A percentile compares a stretch with the other conserved stretches of the same genome.
These are phyloP conservation scores for Erysiphe pulchra DNA, from an alignment of 2,329 filamentous ascomycete species.

Conservation along the genomic window DNA sequence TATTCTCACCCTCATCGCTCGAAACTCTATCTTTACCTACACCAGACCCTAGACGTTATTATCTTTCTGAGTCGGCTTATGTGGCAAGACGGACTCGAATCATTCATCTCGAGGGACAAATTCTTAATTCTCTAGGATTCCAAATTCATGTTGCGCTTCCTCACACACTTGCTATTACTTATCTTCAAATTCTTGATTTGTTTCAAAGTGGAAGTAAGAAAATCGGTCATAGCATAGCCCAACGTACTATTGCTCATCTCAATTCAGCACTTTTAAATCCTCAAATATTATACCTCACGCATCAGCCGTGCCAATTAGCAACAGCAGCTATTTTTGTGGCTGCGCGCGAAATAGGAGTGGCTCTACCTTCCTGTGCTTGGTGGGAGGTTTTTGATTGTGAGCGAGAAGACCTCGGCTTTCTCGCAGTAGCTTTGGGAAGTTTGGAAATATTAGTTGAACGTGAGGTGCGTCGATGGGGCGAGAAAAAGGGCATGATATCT, in stretches of 20 bases:
- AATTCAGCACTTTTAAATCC: conserved; percentile 69
- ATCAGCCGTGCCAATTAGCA: conserved; percentile 67
- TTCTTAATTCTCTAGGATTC: too few species aligned
- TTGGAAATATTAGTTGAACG: conserved; percentile 29
- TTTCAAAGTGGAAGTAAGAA: too few species aligned
- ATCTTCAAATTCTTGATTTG: too few species aligned
- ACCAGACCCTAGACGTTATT: too few species aligned
- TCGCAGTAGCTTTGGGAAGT: conserved; percentile 68
- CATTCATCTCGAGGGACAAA: too few species aligned
- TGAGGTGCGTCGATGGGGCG: conserved; percentile 7
- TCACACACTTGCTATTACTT: too few species aligned
- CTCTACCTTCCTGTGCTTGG: conserved; percentile 68
- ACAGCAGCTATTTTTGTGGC: conserved; percentile 82
- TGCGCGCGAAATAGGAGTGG: conserved; percentile 47
- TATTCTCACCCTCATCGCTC: too few species aligned
- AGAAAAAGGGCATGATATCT: conserved; percentile 6
- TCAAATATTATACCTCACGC: conserved; percentile 72
- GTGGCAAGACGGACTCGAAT: too few species aligned
- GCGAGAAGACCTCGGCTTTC: conserved; percentile 75
- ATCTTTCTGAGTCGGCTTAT: too few species aligned
- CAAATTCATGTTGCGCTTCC: too few species aligned
- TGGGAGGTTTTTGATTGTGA: conserved; percentile 98
- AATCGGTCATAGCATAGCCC: too few species aligned
- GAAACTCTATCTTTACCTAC: too few species aligned
- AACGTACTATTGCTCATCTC: conserved; percentile 48